Percentiles rank a stretch among this genome's conserved stretches.
Evolutionary conservation across 805 yeast genomes (phyloP).

Genomic region (Pichia ethanolica): DNA sequence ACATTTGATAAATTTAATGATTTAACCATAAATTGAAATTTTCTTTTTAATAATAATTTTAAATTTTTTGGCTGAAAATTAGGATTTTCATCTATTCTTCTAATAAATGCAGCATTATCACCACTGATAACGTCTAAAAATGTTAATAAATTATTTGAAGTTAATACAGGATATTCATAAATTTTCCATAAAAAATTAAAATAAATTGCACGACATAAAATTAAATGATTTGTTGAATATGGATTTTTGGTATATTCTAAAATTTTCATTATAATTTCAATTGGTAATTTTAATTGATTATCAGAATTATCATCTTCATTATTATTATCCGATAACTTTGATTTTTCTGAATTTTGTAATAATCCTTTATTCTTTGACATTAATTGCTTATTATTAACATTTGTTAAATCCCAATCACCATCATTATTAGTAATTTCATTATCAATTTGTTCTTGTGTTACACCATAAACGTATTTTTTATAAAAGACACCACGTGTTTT

Average conservation of each 20-base stretch:
- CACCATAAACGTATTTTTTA: slow-evolving; percentile 58
- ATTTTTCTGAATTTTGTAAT: background rate
- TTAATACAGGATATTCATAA: slow-evolving; percentile 56
- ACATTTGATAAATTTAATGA: slow-evolving; percentile 69
- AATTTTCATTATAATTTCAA: slow-evolving; percentile 40
- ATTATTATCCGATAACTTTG: background rate
- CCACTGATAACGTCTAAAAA: slow-evolving; percentile 50
- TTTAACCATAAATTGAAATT: slow-evolving; percentile 52
- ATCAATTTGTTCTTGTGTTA: background rate
- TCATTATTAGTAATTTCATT: background rate
- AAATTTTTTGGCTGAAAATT: slow-evolving; percentile 4
- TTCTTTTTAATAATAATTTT: slow-evolving; percentile 10
- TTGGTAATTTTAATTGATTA: slow-evolving; percentile 33
- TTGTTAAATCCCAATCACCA: background rate
- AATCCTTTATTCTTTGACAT: background rate
- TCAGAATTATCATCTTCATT: slow-evolving; percentile 5
- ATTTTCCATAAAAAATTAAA: slow-evolving; percentile 52
- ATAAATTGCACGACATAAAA: slow-evolving; percentile 59
- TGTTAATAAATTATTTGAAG: slow-evolving; percentile 56
- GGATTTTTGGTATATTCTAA: slow-evolving; percentile 27
- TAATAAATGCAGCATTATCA: slow-evolving; percentile 13
- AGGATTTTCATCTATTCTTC: background rate
- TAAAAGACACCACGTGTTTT: slow-evolving; percentile 69
- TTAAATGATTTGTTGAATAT: slow-evolving; percentile 42
- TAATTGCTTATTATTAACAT: background rate